Conservation (phyloP, 1,284 basidiomycete genomes). For the Naganishia albida region DNA sequence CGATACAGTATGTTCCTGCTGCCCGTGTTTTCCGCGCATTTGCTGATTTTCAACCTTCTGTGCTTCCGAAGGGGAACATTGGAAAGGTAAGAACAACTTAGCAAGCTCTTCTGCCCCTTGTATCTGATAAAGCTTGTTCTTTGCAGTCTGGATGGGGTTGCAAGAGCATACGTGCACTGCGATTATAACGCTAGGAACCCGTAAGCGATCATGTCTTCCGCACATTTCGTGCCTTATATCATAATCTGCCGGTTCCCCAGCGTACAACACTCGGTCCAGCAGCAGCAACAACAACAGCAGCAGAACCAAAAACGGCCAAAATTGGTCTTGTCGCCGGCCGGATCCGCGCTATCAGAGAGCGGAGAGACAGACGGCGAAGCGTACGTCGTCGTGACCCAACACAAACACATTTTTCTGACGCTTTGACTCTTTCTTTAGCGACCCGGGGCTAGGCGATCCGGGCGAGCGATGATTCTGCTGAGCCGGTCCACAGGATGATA, state of each 20-base stretch:
- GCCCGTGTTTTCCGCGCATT: not conserved
- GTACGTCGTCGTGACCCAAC: not conserved
- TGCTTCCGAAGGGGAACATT: slow-evolving; percentile 10
- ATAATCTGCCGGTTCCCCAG: not conserved
- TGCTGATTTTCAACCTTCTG: not conserved
- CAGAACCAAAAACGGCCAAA: slow-evolving; percentile 27
- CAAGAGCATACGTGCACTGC: slow-evolving; percentile 56
- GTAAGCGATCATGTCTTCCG: slow-evolving; percentile 11
- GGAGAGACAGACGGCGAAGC: slow-evolving; percentile 9
- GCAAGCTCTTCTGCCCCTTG: not conserved
- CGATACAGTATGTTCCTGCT: slow-evolving; percentile 44
- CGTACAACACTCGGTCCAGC: slow-evolving; percentile 19
- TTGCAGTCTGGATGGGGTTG: slow-evolving; percentile 52
- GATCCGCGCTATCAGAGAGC: slow-evolving; percentile 5
- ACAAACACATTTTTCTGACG: too few relatives aligned
- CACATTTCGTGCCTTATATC: too few relatives aligned
- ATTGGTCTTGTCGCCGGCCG: slow-evolving; percentile 13
- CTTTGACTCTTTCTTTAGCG: not conserved
- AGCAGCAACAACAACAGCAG: slow-evolving; percentile 22
- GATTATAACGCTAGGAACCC: slow-evolving; percentile 32
- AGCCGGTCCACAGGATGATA: not conserved
- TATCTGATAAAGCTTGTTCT: not conserved
- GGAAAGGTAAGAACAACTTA: slow-evolving; percentile 1
- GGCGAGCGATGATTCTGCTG: not conserved
- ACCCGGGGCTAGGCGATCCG: not conserved